A percentile compares a stretch with the other conserved stretches of the same genome.
phyloP scores from a whole-genome alignment of 768 basidiomycete genomes.

The Trametes maxima region DNA sequence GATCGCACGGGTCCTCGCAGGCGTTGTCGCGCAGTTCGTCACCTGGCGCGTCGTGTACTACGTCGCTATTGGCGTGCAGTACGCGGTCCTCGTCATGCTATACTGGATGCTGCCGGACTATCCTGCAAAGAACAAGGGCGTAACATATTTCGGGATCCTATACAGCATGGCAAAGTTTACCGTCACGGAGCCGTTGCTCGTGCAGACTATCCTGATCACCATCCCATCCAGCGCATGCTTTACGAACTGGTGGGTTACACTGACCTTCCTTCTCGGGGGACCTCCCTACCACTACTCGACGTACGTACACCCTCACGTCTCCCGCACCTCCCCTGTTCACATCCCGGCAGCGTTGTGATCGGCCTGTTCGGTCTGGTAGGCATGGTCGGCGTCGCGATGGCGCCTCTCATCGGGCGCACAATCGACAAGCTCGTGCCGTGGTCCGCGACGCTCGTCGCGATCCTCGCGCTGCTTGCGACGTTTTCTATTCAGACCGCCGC shows the following conservation, averaged over 20 bases:
- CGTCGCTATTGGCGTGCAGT: slow-evolving; percentile 73
- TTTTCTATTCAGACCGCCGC: slow-evolving; percentile 69
- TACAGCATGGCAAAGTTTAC: slow-evolving; percentile 78
- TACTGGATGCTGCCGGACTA: slow-evolving; percentile 81
- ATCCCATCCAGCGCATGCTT: slow-evolving; percentile 62
- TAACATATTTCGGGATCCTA: slow-evolving; percentile 70
- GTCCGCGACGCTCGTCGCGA: slow-evolving; percentile 68
- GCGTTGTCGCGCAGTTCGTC: slow-evolving; percentile 71
- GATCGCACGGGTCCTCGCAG: slow-evolving; percentile 72
- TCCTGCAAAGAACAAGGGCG: slow-evolving; percentile 66
- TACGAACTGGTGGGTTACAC: slow-evolving; percentile 49
- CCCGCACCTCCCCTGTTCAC: slow-evolving; percentile 6
- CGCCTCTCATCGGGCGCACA: slow-evolving; percentile 67
- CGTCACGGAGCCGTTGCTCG: slow-evolving; percentile 75
- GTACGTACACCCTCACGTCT: slow-evolving; percentile 36
- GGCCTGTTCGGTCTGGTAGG: slow-evolving; percentile 54
- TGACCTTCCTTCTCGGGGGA: slow-evolving; percentile 82
- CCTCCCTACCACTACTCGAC: slow-evolving; percentile 77
- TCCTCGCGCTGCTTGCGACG: slow-evolving; percentile 49
- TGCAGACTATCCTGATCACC: slow-evolving; percentile 68
- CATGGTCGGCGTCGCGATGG: slow-evolving; percentile 63
- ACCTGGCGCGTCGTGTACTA: slow-evolving; percentile 80
- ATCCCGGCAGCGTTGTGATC: slow-evolving; percentile 42
- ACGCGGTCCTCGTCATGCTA: slow-evolving; percentile 53
- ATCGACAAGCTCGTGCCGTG: slow-evolving; percentile 77